phyloP scores from a whole-genome alignment of 768 basidiomycete genomes.

The Kwoniella mangroviensis region DNA sequence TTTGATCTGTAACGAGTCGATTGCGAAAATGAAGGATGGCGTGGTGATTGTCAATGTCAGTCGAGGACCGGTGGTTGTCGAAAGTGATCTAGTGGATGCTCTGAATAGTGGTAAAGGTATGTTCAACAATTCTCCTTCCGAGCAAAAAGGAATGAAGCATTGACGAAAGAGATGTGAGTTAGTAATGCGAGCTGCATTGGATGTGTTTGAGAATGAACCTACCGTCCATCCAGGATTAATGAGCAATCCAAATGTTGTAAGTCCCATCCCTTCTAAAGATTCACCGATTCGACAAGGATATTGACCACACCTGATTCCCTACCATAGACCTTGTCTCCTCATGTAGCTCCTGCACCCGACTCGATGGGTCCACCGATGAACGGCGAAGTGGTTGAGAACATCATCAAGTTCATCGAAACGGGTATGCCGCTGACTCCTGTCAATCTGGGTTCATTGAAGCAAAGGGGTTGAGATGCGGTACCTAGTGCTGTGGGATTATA shows the following conservation, averaged over 20 bases:
- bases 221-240: conserved; percentile 50
- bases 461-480: background rate
- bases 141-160: background rate
- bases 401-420: conserved; percentile 42
- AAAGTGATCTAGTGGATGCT: conserved; percentile 56
- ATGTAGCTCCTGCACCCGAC: conserved; percentile 33
- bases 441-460: conserved; percentile 23
- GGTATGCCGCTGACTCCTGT: conserved; percentile 51
- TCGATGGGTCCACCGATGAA: conserved; percentile 32
- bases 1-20: conserved; percentile 35
- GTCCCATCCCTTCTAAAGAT: conserved; percentile 10
- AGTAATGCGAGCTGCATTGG: conserved; percentile 57
- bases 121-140: background rate
- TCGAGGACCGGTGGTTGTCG: conserved; percentile 55
- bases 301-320: no score
- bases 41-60: conserved; percentile 54
- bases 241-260: conserved; percentile 41
- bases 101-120: conserved; percentile 54
- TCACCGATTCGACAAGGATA: background rate
- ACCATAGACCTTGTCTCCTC: conserved; percentile 32
- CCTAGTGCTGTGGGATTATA: no score
- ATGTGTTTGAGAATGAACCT: conserved; percentile 59
- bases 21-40: conserved; percentile 51
- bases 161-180: background rate
- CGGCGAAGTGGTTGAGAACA: conserved; percentile 47